These are phyloP conservation scores for Hypoxylon sp. DNA, from an alignment of 2,329 filamentous ascomycete genomes.

Conservation along the genomic window DNA sequence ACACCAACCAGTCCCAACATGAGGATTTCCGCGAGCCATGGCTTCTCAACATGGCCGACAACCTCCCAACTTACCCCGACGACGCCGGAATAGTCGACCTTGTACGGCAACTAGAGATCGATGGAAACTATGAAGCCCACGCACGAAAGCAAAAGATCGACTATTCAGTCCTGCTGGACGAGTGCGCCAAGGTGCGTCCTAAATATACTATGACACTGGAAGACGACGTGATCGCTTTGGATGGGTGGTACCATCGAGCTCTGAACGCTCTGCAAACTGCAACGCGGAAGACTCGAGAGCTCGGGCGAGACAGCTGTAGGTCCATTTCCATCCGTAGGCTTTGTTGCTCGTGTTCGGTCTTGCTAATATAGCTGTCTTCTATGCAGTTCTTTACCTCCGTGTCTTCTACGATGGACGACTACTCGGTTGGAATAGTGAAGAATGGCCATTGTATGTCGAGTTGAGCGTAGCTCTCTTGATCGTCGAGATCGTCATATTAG, in stretches of 20 bases:
- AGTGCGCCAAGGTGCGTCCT: slow-evolving; percentile 44
- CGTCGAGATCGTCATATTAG: slow-evolving; percentile 29
- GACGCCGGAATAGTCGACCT: slow-evolving; percentile 32
- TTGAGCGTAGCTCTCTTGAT: slow-evolving; percentile 34
- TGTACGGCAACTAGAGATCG: slow-evolving; percentile 37
- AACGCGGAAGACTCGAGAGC: slow-evolving; percentile 39
- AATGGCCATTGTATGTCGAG: slow-evolving; percentile 46
- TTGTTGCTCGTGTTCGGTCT: neutral
- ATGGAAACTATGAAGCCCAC: slow-evolving; percentile 41
- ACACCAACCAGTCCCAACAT: slow-evolving; percentile 44
- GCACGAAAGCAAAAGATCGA: slow-evolving; percentile 47
- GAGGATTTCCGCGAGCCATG: slow-evolving; percentile 45
- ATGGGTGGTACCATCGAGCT: slow-evolving; percentile 48
- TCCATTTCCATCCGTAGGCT: neutral
- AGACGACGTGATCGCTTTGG: slow-evolving; percentile 48
- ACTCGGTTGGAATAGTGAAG: slow-evolving; percentile 50
- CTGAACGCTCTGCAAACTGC: slow-evolving; percentile 42
- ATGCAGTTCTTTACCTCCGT: slow-evolving; percentile 47
- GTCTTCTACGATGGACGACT: slow-evolving; percentile 49
- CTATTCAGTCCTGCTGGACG: slow-evolving; percentile 42
- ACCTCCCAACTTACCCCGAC: slow-evolving; percentile 42
- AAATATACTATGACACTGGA: slow-evolving; percentile 47
- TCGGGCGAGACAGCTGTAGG: slow-evolving; percentile 46
- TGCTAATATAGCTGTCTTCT: slow-evolving; percentile 18
- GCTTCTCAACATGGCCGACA: slow-evolving; percentile 46